Base-by-base conservation (phyloP, 768 basidiomycete genomes). In the Tremella yokohamensis region DNA sequence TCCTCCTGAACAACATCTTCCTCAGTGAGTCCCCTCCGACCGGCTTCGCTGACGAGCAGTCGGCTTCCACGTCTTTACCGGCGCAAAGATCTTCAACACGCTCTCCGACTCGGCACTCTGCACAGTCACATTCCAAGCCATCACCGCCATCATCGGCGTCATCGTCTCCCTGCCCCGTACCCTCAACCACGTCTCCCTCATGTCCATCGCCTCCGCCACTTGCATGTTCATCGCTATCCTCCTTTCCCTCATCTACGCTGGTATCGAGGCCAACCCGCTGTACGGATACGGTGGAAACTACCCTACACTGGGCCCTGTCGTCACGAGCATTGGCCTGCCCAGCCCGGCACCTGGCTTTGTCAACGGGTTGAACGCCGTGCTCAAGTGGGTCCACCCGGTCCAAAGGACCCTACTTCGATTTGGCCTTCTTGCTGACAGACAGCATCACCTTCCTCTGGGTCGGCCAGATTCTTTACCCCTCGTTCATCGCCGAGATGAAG, bases 1-100 rank as follows among this genome's bases (percentile, higher is more conserved):
- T 84, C 66, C 72, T 83, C 48, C 69, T 82, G 44, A 84, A 84
- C 73, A 84, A 83, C 66, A 81, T 80, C 16, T 82, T 82, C 73
- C 54, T 70, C 51, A 64, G 29, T 34, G 29, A 34, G 29, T 34
- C 4, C 11, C 29, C 29, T 34, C 29, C 6, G 29, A 4, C 4
- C 29, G 29, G 29, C 29, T 34, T 4, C 29, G 29, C 29, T 34
- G 29, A 34, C 29, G 6, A 34, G 4, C 29, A 34, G 29, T 62
- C 58, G 29, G 60, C 44, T 25, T 16, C 38, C 45, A 29, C 9
- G 24, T 24, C 38, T 52, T 40, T 47, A 45, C n/a, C 26, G 48
- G 37, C 20, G n/a, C 9, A 44, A 9, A 48, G 66, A 65, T 72
- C 56, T 65, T 72, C 60, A 72, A 72, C 62, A 72, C 70, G 42